Conservation (phyloP, 2,329 filamentous ascomycete species). For the Penicillium aurantiogriseum region DNA sequence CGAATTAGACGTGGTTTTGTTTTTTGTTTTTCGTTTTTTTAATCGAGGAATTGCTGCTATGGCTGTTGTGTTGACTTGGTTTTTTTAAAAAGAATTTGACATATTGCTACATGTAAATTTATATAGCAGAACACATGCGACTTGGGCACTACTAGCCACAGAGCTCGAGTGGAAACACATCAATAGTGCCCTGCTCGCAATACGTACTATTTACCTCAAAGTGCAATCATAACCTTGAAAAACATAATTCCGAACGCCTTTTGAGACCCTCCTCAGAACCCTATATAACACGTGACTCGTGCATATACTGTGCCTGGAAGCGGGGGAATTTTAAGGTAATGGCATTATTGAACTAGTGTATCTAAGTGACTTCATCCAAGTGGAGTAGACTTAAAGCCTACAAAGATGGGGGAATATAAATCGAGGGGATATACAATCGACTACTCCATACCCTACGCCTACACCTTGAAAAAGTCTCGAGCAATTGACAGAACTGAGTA, state of each 20-base stretch:
- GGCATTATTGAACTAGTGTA: background rate
- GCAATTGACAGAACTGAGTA: conserved; percentile 18
- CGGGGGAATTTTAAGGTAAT: conserved; percentile 3
- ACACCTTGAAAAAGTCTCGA: background rate
- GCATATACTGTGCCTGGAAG: background rate
- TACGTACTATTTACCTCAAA: background rate
- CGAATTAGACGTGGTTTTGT: background rate
- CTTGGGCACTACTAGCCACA: background rate
- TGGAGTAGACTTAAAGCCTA: background rate
- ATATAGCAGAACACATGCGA: too few species aligned
- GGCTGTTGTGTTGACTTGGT: background rate
- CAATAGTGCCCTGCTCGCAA: background rate
- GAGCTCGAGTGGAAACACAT: background rate
- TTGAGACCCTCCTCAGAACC: background rate
- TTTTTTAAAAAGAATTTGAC: background rate
- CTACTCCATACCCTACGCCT: background rate
- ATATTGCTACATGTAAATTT: background rate
- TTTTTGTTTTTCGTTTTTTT: background rate
- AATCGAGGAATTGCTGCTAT: background rate
- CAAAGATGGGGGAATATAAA: background rate
- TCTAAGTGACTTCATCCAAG: background rate
- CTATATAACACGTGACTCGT: background rate
- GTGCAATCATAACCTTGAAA: background rate
- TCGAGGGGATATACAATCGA: background rate
- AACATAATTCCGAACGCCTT: background rate